Conservation (phyloP, 73 alveolate genomes). For the Paramecium tetraurelia region DNA sequence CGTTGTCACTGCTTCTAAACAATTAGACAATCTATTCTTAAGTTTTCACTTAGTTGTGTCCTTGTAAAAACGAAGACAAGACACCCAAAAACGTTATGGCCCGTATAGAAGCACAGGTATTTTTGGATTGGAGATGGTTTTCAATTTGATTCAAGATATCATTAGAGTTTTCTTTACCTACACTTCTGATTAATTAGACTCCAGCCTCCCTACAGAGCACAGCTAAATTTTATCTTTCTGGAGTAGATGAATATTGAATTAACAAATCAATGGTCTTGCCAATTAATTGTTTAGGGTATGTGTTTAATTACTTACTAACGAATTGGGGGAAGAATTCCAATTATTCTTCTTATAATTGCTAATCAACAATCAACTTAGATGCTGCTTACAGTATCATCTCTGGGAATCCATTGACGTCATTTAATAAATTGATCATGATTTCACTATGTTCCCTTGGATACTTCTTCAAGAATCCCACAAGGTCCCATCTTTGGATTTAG, state of each 20-base stretch:
- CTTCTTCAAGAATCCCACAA: neutral
- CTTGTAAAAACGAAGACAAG: constrained; percentile 62
- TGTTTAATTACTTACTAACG: neutral
- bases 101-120: constrained; percentile 46
- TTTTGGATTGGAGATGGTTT: neutral
- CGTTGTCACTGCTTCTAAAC: constrained; percentile 67
- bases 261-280: neutral
- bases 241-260: neutral
- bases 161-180: constrained; percentile 61
- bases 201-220: constrained; percentile 66
- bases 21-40: constrained; percentile 69
- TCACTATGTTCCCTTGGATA: constrained; percentile 1
- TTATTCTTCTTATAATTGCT: neutral
- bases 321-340: constrained; percentile 27
- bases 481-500: neutral
- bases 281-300: neutral
- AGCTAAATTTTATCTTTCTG: constrained; percentile 20
- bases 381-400: neutral
- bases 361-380: neutral
- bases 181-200: constrained; percentile 28
- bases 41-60: constrained; percentile 62
- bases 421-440: neutral
- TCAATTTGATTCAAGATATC: constrained; percentile 57
- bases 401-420: neutral
- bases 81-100: constrained; percentile 67